Base-by-base conservation (phyloP, 495 filamentous ascomycete species). In the Peziza echinospora region DNA sequence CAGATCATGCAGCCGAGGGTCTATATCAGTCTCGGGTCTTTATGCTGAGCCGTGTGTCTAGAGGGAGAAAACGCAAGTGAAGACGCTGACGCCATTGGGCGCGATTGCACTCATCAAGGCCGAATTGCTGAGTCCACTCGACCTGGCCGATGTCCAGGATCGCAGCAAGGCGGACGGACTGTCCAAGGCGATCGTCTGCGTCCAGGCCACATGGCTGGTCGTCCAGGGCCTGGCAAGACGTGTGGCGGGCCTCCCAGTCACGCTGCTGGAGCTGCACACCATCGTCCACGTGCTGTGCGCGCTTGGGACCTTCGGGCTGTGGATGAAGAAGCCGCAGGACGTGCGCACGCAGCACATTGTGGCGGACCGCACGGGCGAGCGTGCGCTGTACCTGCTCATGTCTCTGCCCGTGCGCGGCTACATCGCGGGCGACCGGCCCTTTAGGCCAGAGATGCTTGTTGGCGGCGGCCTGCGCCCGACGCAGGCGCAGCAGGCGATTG, bases 261-360 rank as follows among this genome's bases (percentile, higher is more conserved):
- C 59, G 5, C 43, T 66, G 2, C 49, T 67, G 0, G 64, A 67
- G 34, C 22, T 65, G 5, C 61, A 64, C 48, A 63, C 57, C 1
- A 49, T 65, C 26, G 56, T 58, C 0, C 63, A 66, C 47, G 61
- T 64, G 13, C 4, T 60, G 5, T 64, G 62, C 25, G 51, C 51
- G 5, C 28, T 53, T 2, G 17, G 30, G 0, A 26, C 53, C 16
- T 57, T 53, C 26, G 25, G 11, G 1, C 40, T 49, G 5, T 57
- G 54, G 54, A 30, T 53, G 21, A 47, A 59, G 23, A 49, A 49
- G 25, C 47, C 47, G 9, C 30, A 37, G n/a, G n/a, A n/a, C n/a
- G n/a, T n/a, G n/a, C n/a, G n/a, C n/a, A n/a, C n/a, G n/a, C n/a
- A n/a, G n/a, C n/a, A n/a, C n/a, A n/a, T n/a, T n/a, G n/a, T n/a